phyloP scores from a whole-genome alignment of 129 eudicot genomes.

The Flaveria ramosissima region DNA sequence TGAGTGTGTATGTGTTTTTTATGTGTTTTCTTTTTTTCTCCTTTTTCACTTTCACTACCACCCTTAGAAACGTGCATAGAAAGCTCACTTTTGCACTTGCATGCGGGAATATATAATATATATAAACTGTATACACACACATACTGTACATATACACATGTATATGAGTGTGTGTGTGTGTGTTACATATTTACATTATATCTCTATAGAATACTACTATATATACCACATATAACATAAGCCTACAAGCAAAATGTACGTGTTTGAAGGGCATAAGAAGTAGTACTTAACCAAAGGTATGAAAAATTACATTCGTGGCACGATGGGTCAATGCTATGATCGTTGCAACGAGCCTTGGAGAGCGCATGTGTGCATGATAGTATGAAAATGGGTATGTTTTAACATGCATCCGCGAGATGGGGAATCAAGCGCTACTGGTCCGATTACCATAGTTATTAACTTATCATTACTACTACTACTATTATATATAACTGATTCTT shows the following conservation, averaged over 20 bases:
- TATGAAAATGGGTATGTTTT: slow-evolving; percentile 29
- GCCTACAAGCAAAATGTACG: slow-evolving; percentile 1
- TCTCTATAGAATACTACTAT: slow-evolving; percentile 2
- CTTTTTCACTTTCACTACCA: slow-evolving; percentile 20
- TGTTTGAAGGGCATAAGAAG: slow-evolving; percentile 13
- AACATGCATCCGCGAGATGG: slow-evolving; percentile 27
- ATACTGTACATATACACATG: slow-evolving; percentile 6
- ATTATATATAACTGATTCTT: no score
- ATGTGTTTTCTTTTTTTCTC: background rate
- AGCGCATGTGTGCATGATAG: background rate
- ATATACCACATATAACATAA: slow-evolving; percentile 16
- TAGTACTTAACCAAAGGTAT: slow-evolving; percentile 9
- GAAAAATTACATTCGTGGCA: background rate
- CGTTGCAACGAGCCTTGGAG: slow-evolving; percentile 32
- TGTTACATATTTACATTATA: background rate
- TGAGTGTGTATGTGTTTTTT: background rate
- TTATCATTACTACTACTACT: background rate
- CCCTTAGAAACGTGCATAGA: slow-evolving; percentile 40
- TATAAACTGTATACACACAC: background rate
- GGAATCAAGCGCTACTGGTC: slow-evolving; percentile 46
- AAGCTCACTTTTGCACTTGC: slow-evolving; percentile 42
- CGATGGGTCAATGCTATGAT: slow-evolving; percentile 18
- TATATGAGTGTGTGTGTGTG: background rate
- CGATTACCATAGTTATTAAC: slow-evolving; percentile 16
- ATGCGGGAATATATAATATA: slow-evolving; percentile 38